Evolutionary conservation across 108 stramenopile species (phyloP).

Genomic region (Skeletonema tropicum): DNA sequence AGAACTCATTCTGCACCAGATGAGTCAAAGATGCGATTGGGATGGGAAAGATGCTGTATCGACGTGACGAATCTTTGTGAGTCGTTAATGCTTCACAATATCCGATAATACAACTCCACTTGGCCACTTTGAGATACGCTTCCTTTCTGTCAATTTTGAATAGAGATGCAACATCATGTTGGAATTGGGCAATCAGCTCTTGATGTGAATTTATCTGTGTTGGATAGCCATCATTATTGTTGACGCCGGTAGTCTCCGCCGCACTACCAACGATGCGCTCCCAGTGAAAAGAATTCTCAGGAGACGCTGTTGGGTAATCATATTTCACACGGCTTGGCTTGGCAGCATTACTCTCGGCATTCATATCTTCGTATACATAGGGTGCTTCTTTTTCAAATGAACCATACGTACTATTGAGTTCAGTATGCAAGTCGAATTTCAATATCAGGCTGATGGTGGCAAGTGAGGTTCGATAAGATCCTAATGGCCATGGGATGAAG

Average conservation of each 20-base stretch:
- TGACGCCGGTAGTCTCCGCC: slow-evolving; percentile 6
- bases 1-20: slow-evolving; percentile 51
- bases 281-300: slow-evolving; percentile 49
- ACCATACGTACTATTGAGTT: no score
- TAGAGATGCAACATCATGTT: slow-evolving; percentile 27
- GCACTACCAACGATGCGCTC: slow-evolving; percentile 7
- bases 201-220: slow-evolving; percentile 25
- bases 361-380: no score
- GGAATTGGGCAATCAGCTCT: slow-evolving; percentile 41
- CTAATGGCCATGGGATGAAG: no score
- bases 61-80: slow-evolving; percentile 43
- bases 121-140: slow-evolving; percentile 31
- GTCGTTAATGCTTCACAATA: slow-evolving; percentile 70
- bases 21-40: slow-evolving; percentile 47
- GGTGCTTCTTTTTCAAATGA: no score
- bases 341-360: no score
- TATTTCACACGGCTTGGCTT: slow-evolving; percentile 14
- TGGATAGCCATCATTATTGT: slow-evolving; percentile 8
- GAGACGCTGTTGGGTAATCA: slow-evolving; percentile 21
- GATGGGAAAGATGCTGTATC: slow-evolving; percentile 55
- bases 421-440: no score
- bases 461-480: no score
- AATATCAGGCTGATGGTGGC: no score
- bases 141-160: slow-evolving; percentile 9
- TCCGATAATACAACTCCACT: slow-evolving; percentile 64